These are phyloP conservation scores for Nemania sp. DNA, from an alignment of 2,329 filamentous ascomycete species.

Conservation along the genomic window DNA sequence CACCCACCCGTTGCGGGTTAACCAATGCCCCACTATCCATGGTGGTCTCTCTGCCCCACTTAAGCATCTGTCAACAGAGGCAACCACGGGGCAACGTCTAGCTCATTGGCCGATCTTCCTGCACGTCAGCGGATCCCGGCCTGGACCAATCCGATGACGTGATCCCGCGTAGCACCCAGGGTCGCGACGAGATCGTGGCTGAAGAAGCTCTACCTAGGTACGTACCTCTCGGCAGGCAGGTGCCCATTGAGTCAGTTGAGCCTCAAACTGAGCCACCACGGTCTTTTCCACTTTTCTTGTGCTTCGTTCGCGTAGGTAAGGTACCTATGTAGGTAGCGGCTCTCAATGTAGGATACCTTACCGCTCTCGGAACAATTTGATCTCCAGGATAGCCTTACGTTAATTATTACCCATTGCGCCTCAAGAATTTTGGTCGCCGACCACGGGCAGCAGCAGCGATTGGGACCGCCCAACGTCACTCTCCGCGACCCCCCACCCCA, in stretches of 20 bases:
- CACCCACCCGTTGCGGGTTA: constrained; percentile 16
- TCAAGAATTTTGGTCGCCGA: constrained; percentile 30
- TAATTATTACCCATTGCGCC: too few species aligned
- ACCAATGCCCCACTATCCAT: constrained; percentile 27
- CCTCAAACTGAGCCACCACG: too few species aligned
- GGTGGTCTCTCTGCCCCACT: constrained; percentile 33
- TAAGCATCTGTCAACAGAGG: constrained; percentile 51
- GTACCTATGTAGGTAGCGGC: too few species aligned
- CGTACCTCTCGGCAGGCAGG: too few species aligned
- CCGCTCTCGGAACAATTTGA: constrained; percentile 35
- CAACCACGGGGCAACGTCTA: constrained; percentile 60
- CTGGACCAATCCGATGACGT: constrained; percentile 37
- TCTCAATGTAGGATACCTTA: too few species aligned
- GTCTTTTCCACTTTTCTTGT: too few species aligned
- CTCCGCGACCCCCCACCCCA: constrained; percentile 2
- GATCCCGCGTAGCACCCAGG: constrained; percentile 29
- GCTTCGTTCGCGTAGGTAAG: too few species aligned
- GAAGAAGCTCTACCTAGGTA: background rate
- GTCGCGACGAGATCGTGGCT: constrained; percentile 25
- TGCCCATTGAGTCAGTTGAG: too few species aligned
- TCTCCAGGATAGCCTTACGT: constrained; percentile 35
- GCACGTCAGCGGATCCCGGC: constrained; percentile 13
- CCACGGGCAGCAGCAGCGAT: too few species aligned
- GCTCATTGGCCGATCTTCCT: constrained; percentile 46
- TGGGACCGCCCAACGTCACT: background rate